Base-by-base conservation (phyloP, 192 early-diverging fungal genomes). In the Podila epicladia region DNA sequence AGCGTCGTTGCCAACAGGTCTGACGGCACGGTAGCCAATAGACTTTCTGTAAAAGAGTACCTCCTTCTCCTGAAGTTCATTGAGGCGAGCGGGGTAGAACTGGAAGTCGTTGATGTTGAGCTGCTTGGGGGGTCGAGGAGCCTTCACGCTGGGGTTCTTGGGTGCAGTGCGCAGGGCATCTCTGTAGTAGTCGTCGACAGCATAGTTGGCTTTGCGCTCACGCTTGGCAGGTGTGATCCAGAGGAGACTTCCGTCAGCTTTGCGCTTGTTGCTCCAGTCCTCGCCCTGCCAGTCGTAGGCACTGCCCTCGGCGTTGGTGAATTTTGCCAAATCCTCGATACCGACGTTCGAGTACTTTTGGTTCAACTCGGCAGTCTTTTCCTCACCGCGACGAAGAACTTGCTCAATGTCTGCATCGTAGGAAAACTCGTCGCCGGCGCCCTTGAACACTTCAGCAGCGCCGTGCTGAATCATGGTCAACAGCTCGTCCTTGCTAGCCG, bases 381-480 rank as follows among this genome's bases (percentile, higher is more conserved):
- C 92, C 82, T 97, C 95, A 53, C 95, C 94, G 32, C 89, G 89
- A 35, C 87, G 86, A 28, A 97, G 72, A 68, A 97, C 88, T 9
- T 89, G 87, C 66, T 98, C 92, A 84, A 99, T 98, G 60, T 96
- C 95, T 31, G 95, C 93, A 51, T 92, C 92, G 41, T 64, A 82
- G 1, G 55, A 33, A 35, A 84, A 48, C 32, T 73, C 70, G 3
- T 74, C 72, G 9, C 94, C 91, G 2, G 65, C 77, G 13, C 82
- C 86, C 59, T 86, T 88, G 72, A 99, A 94, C 15, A 99, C 95
- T 26, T 82, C 87, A 48, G 96, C 91, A 0, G 97, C 98, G 32
- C 98, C 98, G 70, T 96, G 95, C 76, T 97, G 98, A 57, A 99
- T 98, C 98, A 99, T 98, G 26, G 90, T 90, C 61, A 99, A 83